These are phyloP conservation scores for Blastobotrys indianensis DNA, from an alignment of 1,139 yeast species.

Conservation along the genomic window DNA sequence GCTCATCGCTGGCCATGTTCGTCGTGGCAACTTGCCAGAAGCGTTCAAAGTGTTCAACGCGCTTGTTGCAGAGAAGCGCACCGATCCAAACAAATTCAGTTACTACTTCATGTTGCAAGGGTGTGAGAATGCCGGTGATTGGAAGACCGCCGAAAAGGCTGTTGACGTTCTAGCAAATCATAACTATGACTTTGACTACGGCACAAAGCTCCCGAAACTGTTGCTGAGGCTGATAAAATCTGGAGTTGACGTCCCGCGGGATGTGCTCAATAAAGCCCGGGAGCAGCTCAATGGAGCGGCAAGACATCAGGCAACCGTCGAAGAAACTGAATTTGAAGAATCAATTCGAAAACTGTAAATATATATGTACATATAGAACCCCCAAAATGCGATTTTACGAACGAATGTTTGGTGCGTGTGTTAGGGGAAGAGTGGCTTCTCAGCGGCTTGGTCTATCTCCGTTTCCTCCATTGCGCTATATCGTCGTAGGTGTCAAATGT, in stretches of 20 bases:
- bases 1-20: constrained; percentile 47
- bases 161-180: constrained; percentile 29
- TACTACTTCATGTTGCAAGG: constrained; percentile 50
- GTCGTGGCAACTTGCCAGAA: constrained; percentile 34
- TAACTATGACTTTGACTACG: constrained; percentile 14
- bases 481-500: background rate
- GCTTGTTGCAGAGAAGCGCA: constrained; percentile 27
- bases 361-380: background rate
- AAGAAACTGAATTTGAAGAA: background rate
- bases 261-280: constrained; percentile 5
- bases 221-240: constrained; percentile 1
- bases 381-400: background rate
- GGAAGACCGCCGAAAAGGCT: constrained; percentile 36
- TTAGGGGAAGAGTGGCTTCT: background rate
- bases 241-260: constrained; percentile 11
- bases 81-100: constrained; percentile 51
- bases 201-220: constrained; percentile 10
- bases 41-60: constrained; percentile 40
- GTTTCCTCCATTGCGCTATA: background rate
- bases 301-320: too few relatives aligned
- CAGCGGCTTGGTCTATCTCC: background rate
- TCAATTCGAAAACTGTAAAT: background rate
- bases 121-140: constrained; percentile 36
- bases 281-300: too few relatives aligned
- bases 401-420: background rate